These are phyloP conservation scores for Syncephalastrum sp. DNA, from an alignment of 371 early-diverging fungal genomes.

Conservation along the genomic window DNA sequence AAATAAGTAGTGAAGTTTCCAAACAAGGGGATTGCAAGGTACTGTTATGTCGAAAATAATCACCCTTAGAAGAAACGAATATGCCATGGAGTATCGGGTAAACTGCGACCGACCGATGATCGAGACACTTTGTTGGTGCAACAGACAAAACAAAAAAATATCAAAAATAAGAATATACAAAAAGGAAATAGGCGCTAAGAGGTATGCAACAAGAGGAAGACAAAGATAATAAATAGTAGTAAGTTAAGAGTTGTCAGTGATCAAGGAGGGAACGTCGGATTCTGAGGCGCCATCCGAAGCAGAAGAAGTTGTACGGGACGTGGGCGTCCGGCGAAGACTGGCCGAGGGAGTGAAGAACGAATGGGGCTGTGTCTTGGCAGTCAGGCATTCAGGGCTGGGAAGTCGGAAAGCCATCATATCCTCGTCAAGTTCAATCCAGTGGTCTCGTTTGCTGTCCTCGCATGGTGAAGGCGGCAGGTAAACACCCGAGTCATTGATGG, in stretches of 20 bases:
- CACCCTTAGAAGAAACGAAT: too few species aligned
- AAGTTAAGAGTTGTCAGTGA: conserved; percentile 11
- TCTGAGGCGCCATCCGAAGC: conserved; percentile 6
- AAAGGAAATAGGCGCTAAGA: too few species aligned
- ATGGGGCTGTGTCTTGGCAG: conserved; percentile 11
- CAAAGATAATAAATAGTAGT: too few species aligned
- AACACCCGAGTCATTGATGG: conserved; percentile 38
- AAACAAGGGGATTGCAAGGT: too few species aligned
- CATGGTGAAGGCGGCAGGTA: conserved; percentile 42
- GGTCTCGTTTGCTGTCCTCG: conserved; percentile 25
- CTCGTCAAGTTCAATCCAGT: conserved; percentile 26
- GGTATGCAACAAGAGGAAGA: too few species aligned
- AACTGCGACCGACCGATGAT: too few species aligned
- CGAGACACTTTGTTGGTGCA: too few species aligned
- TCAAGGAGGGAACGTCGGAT: conserved; percentile 17
- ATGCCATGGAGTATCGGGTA: too few species aligned
- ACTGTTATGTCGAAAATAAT: too few species aligned
- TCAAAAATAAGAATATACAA: too few species aligned
- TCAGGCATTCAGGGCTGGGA: conserved; percentile 36
- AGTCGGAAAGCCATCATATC: conserved; percentile 27
- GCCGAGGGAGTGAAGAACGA: conserved; percentile 36
- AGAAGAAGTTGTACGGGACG: background rate
- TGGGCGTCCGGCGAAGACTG: background rate
- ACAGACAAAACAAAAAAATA: too few species aligned
- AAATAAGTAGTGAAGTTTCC: too few species aligned